Base-by-base conservation (phyloP, 306 rosid genomes). In the Hippophae rhamnoides region DNA sequence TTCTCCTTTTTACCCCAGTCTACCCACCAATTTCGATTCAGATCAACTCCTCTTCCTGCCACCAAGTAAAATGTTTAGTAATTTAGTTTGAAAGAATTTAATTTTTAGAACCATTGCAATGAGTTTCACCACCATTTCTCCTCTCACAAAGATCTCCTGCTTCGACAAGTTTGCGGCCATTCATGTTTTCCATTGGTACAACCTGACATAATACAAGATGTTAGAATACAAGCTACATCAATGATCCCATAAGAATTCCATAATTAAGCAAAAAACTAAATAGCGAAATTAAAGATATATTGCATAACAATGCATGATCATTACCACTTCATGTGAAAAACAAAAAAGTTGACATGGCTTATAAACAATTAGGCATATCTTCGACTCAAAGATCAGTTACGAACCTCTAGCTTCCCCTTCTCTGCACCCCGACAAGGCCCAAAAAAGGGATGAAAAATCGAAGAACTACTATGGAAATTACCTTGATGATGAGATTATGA, bases 1-100 rank as follows among this genome's bases (percentile, higher is more conserved):
- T 88, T 86, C 74, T 88, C 99, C 72, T 93, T 93, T 79, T 93
- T 86, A 59, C 99, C 99, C 99, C 99, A 93, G 72, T 93, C 99
- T 52, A 93, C 95, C 48, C 97, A 84, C 99, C 99, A 93, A 66
- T 93, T 93, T 55, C 99, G 82, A 71, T 93, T 93, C 71, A 88
- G 90, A 88, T 93, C 99, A 76, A 93, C 97, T 65, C 99, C 99
- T 78, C 99, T 88, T 52, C 99, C 99, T 93, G 86, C 54, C 52
- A 72, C 65, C 72, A 57, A 58, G 51, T 8, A 68, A 61, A 79
- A 69, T 55, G 51, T 66, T 69, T 60, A 65, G 60, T 64, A 72
- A 72, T 71, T 62, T 58, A 45, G 52, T 66, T 67, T 55, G 38
- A 68, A 67, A 58, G 44, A 54, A 49, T 67, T 44, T 51, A 49